Evolutionary conservation across 192 early-diverging fungal genomes (phyloP).

Genomic region (Rhizophagus clarus): DNA sequence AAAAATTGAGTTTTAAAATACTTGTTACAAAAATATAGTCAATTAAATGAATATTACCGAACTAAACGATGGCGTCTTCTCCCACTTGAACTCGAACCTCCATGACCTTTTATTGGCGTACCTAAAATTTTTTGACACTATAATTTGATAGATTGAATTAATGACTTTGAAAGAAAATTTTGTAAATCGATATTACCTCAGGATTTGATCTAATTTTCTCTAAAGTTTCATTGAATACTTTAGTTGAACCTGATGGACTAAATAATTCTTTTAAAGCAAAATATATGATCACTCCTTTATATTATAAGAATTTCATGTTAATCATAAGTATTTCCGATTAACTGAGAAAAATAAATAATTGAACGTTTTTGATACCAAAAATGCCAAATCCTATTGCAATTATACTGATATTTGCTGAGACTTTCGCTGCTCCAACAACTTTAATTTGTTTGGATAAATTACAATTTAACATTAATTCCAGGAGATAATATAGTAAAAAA

Average conservation of each 20-base stretch:
- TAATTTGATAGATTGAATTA: not conserved
- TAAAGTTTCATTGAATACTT: conserved; percentile 55
- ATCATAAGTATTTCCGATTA: not conserved
- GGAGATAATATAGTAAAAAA: not conserved
- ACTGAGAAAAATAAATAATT: not conserved
- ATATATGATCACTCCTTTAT: conserved; percentile 43
- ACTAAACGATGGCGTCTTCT: conserved; percentile 16
- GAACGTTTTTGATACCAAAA: conserved; percentile 31
- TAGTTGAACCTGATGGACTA: conserved; percentile 51
- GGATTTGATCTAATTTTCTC: conserved; percentile 49
- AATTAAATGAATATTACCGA: not conserved
- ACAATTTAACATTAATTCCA: not conserved
- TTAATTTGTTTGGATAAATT: not conserved
- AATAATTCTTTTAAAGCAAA: conserved; percentile 50
- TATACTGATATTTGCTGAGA: conserved; percentile 51
- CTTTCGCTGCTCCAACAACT: conserved; percentile 57
- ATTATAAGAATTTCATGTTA: not conserved
- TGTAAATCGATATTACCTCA: conserved; percentile 34
- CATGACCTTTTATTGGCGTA: conserved; percentile 45
- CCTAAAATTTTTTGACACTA: conserved; percentile 35
- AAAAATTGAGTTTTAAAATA: not conserved
- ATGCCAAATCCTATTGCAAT: conserved; percentile 48
- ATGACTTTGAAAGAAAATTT: no score
- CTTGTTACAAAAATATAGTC: conserved; percentile 10
- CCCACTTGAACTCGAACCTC: conserved; percentile 34